Evolutionary conservation across 2,329 filamentous ascomycete species (phyloP).

Genomic region (Fusarium liriodendri): DNA sequence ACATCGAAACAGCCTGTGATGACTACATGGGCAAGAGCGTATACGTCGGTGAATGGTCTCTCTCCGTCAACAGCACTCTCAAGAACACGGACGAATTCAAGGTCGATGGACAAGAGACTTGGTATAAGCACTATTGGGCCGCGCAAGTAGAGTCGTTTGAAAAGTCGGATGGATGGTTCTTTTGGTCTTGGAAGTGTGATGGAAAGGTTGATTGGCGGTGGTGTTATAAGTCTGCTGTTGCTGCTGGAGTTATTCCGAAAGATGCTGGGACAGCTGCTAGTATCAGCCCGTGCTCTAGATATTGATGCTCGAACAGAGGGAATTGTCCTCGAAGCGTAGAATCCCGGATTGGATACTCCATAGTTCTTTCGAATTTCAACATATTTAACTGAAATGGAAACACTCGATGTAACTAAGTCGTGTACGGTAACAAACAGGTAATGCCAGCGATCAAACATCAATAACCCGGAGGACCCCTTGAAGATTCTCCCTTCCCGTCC

Average conservation of each 20-base stretch:
- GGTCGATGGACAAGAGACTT: conserved; percentile 55
- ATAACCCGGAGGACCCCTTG: conserved; percentile 5
- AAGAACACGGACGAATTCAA: conserved; percentile 58
- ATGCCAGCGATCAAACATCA: background rate
- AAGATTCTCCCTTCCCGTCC: conserved; percentile 9
- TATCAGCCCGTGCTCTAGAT: conserved; percentile 17
- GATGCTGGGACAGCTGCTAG: conserved; percentile 33
- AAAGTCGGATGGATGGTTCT: conserved; percentile 65
- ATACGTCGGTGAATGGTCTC: conserved; percentile 69
- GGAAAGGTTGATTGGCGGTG: conserved; percentile 60
- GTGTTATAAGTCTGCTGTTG: conserved; percentile 55
- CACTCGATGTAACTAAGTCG: background rate
- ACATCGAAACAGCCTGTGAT: conserved; percentile 63
- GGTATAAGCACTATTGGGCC: conserved; percentile 68
- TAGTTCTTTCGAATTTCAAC: background rate
- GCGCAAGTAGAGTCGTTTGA: conserved; percentile 68
- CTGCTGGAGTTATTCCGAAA: conserved; percentile 41
- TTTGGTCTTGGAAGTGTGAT: conserved; percentile 69
- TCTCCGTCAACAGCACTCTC: conserved; percentile 62
- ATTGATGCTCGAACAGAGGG: background rate
- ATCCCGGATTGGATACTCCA: background rate
- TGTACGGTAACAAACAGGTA: background rate
- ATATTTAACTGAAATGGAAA: background rate
- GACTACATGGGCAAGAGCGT: conserved; percentile 56
- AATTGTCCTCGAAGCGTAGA: background rate